Base-by-base conservation (phyloP, 140 eudicot genomes). In the Ambrosia hybrid region DNA sequence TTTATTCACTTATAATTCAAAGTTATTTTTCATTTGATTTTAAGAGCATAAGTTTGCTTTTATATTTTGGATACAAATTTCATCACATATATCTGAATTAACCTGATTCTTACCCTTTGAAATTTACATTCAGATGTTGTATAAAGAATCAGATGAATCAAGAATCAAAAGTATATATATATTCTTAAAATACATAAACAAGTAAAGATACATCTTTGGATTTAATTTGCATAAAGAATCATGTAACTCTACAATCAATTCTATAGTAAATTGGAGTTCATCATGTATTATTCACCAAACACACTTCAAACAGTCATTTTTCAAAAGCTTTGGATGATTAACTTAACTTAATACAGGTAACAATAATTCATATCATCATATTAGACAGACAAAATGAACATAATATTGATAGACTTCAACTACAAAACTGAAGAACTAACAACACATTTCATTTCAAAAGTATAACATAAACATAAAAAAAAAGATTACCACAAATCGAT, bases 401-500 rank as follows among this genome's bases (percentile, higher is more conserved):
- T 46, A 26, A 65, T 30, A 59, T 26, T 16, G 15, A 61, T 11
- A 45, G 39, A 72, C 37, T 2, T 72, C 67, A 72, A 57, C 82
- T 72, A 72, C 73, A 57, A 73, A 78, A 41, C 65, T 77, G 61
- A 78, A 71, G 43, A 78, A 57, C 83, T 78, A 78, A 78, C 13
- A 72, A 72, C 75, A 78, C 74, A 78, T 56, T 46, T 57, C 83
- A 72, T 78, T 78, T 57, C 10, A 12, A 59, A 76, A 76, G 59
- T 60, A 68, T 76, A 2, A 78, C 64, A 64, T n/a, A n/a, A n/a
- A n/a, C n/a, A n/a, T n/a, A n/a, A 51, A 59, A 4, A 12, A 62
- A 69, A 73, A 74, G 70, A 14, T 64, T 84, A 84, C 88, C 88
- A 83, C 62, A 63, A 74, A 68, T 60, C 14, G n/a, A 26, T 74